Percentiles rank a stretch among this genome's conserved stretches.
These are phyloP conservation scores for Zygosaccharomyces sapae DNA, from an alignment of 1,139 yeast genomes.

Conservation along the genomic window DNA sequence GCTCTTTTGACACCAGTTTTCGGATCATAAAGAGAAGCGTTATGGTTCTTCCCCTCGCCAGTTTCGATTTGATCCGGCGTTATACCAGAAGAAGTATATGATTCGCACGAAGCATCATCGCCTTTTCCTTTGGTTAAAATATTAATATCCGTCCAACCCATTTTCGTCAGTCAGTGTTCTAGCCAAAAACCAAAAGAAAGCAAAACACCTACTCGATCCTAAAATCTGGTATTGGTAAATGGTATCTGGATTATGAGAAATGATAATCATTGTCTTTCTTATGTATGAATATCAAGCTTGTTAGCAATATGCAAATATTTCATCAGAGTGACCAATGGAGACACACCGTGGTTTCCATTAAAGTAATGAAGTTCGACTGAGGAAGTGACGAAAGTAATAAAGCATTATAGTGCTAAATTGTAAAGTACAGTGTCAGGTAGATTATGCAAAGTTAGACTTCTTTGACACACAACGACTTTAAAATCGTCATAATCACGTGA, in stretches of 20 bases:
- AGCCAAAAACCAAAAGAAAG: not conserved
- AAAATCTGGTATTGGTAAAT: not conserved
- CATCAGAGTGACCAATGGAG: too few species aligned
- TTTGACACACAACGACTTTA: not conserved
- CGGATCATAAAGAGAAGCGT: slow-evolving; percentile 3
- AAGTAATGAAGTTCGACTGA: not conserved
- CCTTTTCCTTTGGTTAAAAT: not conserved
- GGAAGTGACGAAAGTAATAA: not conserved
- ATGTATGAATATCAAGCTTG: not conserved
- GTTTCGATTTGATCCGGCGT: not conserved
- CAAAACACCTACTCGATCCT: not conserved
- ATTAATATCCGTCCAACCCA: not conserved
- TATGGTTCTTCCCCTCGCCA: not conserved
- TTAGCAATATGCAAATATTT: not conserved
- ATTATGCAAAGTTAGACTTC: not conserved
- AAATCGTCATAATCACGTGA: not conserved
- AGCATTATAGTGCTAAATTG: not conserved
- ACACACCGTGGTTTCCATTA: not conserved
- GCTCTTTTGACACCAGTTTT: slow-evolving; percentile 34
- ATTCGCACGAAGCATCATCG: not conserved
- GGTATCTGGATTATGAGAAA: not conserved
- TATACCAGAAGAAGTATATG: not conserved
- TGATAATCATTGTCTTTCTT: not conserved
- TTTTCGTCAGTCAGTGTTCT: not conserved
- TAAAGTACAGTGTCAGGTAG: not conserved